These are phyloP conservation scores for Phytophthora fragariaefolia DNA, from an alignment of 352 stramenopile species.

Conservation along the genomic window DNA sequence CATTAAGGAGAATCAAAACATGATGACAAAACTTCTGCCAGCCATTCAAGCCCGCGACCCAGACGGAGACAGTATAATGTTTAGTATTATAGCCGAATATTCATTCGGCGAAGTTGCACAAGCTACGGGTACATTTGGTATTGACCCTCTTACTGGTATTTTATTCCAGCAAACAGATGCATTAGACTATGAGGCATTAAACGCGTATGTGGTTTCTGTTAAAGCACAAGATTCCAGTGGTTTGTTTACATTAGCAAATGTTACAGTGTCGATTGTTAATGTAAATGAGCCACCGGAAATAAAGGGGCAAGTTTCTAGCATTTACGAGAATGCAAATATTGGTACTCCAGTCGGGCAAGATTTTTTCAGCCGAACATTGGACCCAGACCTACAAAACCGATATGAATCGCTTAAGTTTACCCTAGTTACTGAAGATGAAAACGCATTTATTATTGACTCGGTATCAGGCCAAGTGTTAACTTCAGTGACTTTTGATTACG, in stretches of 20 bases:
- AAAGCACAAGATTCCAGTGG: slow-evolving; percentile 24
- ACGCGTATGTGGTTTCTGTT: slow-evolving; percentile 22
- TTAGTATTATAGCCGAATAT: slow-evolving; percentile 29
- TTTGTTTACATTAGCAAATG: slow-evolving; percentile 20
- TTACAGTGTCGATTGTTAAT: slow-evolving; percentile 25
- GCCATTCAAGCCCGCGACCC: slow-evolving; percentile 24
- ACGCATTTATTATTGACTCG: slow-evolving; percentile 24
- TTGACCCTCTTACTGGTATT: slow-evolving; percentile 46
- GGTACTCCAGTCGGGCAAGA: slow-evolving; percentile 15
- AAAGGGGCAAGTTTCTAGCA: slow-evolving; percentile 11
- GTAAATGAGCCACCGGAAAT: slow-evolving; percentile 31
- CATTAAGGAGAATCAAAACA: slow-evolving; percentile 27
- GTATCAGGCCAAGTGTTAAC: slow-evolving; percentile 26
- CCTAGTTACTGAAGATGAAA: background rate
- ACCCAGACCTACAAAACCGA: slow-evolving; percentile 31
- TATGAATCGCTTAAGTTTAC: slow-evolving; percentile 23
- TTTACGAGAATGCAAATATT: slow-evolving; percentile 26
- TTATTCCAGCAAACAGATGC: slow-evolving; percentile 37
- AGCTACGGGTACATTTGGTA: slow-evolving; percentile 43
- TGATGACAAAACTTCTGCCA: slow-evolving; percentile 23
- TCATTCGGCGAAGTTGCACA: background rate
- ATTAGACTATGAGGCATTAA: slow-evolving; percentile 47
- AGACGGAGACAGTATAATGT: slow-evolving; percentile 23
- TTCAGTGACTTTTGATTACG: slow-evolving; percentile 17
- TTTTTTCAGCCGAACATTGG: slow-evolving; percentile 11